phyloP scores from a whole-genome alignment of 2,329 filamentous ascomycete species.

The Alternaria solani region DNA sequence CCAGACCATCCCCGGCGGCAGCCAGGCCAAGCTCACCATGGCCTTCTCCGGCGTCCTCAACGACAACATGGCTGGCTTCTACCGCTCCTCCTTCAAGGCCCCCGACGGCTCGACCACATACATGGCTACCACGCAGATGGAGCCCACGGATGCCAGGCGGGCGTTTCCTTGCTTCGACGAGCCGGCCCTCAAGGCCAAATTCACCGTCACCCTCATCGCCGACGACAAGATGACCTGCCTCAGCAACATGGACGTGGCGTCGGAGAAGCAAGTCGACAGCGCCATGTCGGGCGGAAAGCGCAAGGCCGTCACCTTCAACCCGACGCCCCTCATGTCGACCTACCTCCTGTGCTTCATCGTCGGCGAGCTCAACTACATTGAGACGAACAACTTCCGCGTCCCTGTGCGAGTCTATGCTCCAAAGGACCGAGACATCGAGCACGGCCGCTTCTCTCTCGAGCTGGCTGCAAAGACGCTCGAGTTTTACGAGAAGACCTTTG shows the following conservation, averaged over 20 bases:
- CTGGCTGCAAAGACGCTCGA: constrained; percentile 87
- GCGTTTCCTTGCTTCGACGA: constrained; percentile 98
- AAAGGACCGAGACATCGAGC: constrained; percentile 86
- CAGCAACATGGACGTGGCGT: constrained; percentile 95
- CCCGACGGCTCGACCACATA: constrained; percentile 79
- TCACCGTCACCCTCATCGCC: constrained; percentile 88
- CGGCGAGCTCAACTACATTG: constrained; percentile 91
- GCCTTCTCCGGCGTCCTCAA: constrained; percentile 83
- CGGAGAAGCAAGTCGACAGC: constrained; percentile 76
- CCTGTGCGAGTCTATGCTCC: constrained; percentile 95
- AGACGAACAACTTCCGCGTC: constrained; percentile 89
- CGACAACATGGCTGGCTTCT: constrained; percentile 98
- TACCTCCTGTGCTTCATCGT: constrained; percentile 95
- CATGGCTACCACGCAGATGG: constrained; percentile 93
- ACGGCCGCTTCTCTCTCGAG: constrained; percentile 88
- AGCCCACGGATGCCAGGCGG: constrained; percentile 89
- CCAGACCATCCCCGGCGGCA: constrained; percentile 74
- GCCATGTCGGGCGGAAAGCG: constrained; percentile 69
- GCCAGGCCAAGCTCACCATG: constrained; percentile 79
- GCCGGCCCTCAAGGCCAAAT: constrained; percentile 90
- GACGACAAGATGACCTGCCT: constrained; percentile 90
- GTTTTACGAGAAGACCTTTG: constrained; percentile 96
- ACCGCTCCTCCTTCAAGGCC: constrained; percentile 91
- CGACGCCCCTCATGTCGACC: constrained; percentile 92
- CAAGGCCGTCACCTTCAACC: constrained; percentile 92